Evolutionary conservation across 257 asterid genomes (phyloP).

Genomic region (Ajuga chamaepitys): DNA sequence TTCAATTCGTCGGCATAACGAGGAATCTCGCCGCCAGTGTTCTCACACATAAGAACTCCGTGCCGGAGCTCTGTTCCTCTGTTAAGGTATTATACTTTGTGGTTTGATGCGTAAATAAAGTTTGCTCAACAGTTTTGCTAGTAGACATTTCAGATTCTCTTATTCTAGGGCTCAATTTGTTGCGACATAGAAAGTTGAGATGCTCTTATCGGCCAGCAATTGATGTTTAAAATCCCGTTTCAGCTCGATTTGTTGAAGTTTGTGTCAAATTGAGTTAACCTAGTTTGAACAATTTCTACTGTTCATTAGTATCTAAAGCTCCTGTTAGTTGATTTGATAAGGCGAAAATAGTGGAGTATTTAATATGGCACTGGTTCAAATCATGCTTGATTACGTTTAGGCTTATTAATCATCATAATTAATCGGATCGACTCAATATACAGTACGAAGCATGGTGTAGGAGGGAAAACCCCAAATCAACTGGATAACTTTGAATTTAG

Average conservation of each 20-base stretch:
- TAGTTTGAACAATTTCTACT: background rate
- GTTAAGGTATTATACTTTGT: slow-evolving; percentile 45
- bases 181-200: background rate
- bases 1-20: slow-evolving; percentile 86
- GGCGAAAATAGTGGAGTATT: background rate
- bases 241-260: background rate
- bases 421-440: background rate
- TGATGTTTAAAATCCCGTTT: background rate
- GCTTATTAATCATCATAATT: background rate
- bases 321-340: background rate
- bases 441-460: background rate
- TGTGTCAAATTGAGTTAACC: background rate
- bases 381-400: background rate
- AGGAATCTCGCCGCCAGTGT: slow-evolving; percentile 77
- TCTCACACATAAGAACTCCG: slow-evolving; percentile 55
- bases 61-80: slow-evolving; percentile 74
- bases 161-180: background rate
- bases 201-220: background rate
- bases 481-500: background rate
- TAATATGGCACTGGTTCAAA: background rate
- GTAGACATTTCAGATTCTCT: background rate
- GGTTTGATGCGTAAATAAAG: background rate
- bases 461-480: background rate
- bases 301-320: background rate
- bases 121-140: background rate